A percentile compares a stretch with the other conserved stretches of the same genome.
Conservation (phyloP, 495 filamentous ascomycete species). For the Talaromyces liani region DNA sequence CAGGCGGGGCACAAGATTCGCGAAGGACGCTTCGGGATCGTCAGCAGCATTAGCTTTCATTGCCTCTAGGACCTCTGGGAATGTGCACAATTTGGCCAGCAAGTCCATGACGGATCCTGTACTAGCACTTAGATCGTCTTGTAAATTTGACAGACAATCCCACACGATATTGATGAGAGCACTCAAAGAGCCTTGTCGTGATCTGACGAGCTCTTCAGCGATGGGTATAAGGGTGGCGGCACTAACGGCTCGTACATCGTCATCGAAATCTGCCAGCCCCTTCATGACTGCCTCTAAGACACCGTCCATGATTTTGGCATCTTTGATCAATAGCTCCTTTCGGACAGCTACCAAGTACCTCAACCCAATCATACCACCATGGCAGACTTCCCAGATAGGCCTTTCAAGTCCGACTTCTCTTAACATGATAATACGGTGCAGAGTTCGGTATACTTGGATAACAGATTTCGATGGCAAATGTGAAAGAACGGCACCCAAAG, state of each 20-base stretch:
- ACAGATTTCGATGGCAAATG: conserved; percentile 71
- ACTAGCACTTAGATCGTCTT: conserved; percentile 93
- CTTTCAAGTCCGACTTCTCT: conserved; percentile 61
- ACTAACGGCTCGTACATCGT: conserved; percentile 95
- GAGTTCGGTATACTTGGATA: conserved; percentile 66
- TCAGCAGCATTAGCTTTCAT: conserved; percentile 86
- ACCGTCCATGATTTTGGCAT: conserved; percentile 82
- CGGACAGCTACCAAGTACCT: conserved; percentile 91
- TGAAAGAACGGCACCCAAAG: conserved; percentile 77
- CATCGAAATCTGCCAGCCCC: conserved; percentile 81
- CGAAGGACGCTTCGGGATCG: conserved; percentile 81
- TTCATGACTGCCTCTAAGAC: conserved; percentile 90
- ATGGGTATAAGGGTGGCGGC: conserved; percentile 94
- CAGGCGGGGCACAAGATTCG: conserved; percentile 81
- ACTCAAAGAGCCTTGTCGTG: conserved; percentile 68
- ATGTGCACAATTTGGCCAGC: conserved; percentile 89
- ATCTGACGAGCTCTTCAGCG: conserved; percentile 82
- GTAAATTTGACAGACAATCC: conserved; percentile 90
- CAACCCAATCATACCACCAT: conserved; percentile 95
- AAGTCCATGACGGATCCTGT: conserved; percentile 98
- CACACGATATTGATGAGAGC: conserved; percentile 89
- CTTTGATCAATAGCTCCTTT: conserved; percentile 78
- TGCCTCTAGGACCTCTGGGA: conserved; percentile 82
- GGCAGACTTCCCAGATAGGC: conserved; percentile 87
- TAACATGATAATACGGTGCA: conserved; percentile 90